Evolutionary conservation across 805 yeast species (phyloP), one percentile per base, ranked within the genome.

Genomic region (Wickerhamomyces queroliae): DNA sequence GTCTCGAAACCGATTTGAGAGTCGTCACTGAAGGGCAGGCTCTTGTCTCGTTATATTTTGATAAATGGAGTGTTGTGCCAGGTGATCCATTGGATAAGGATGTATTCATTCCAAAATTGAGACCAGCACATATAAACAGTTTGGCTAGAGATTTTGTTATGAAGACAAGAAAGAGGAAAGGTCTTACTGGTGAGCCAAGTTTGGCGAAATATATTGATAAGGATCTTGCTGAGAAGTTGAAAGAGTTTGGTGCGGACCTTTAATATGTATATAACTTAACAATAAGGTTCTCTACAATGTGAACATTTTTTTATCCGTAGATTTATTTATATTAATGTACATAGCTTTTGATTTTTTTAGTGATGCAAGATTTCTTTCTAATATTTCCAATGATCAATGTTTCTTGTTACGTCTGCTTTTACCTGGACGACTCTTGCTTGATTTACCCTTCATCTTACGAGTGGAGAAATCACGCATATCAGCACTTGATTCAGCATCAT

Each of bases 111-210:
- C 88, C 89, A 5, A 71, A 80, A 31, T 67, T 91, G 56, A 78
- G 78, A 48, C 86, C 96, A 0, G 96, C 93, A 1, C 80, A 83
- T 6, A 61, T 69, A 0, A 65, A 66, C 9, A 78, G 84, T 3
- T 63, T 90, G 42, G 91, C 96, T 1, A 69, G 99, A 41, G 99
- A 93, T 60, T 87, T 89, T 52, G 81, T 88, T 23, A 63, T 87
- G 63, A 93, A 95, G 59, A 88, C 96, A 0, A 72, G 99, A 57
- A 77, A 80, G 50, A 73, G 97, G 50, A 91, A 89, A 56, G 98
- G 97, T 0, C 62, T 91, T 26, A 70, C 78, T 7, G 86, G 81
- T 12, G 95, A 83, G 44, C 86, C 87, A 17, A 69, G 70, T 2
- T 54, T 90, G 35, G 69, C 72, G 36, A 78, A 78, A 47, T 87